Evolutionary conservation across 2,329 filamentous ascomycete genomes (phyloP), one percentile per base, ranked within the genome.

Genomic region (Chaetomiaceae sp.): DNA sequence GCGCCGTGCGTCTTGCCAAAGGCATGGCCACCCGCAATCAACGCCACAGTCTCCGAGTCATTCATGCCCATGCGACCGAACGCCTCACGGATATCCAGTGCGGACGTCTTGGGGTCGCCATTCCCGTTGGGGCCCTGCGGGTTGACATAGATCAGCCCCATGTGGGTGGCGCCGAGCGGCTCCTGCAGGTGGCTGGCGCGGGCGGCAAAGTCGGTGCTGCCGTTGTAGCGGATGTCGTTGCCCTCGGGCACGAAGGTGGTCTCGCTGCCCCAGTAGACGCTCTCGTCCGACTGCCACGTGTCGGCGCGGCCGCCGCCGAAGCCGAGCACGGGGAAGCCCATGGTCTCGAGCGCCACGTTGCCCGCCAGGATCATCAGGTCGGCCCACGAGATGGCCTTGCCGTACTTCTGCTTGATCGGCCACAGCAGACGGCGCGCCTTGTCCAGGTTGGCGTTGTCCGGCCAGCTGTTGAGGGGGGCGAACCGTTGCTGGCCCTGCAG

Each of bases 401-500:
- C 85, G 56, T 89, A 89, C 75, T 89, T 89, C 58, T 87, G 84
- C 78, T 89, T 89, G 70, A 89, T 81, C 46, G 85, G 85, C 82
- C 84, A 88, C 34, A 89, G 71, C 46, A 89, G 77, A 53, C 85
- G 84, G 46, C 85, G 84, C 24, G 84, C 85, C 76, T 89, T 89
- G 76, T 89, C 85, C 43, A 89, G 76, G 58, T 73, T 81, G 60
- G 79, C 82, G 56, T 89, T 89, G 68, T 89, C 85, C 33, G 85
- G 85, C 85, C 85, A 89, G 71, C 80, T 81, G 76, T 88, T 88
- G 62, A 89, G 79, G 6, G 86, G 86, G 43, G 85, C 84, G 58
- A 89, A 89, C 34, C 86, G 80, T 68, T 89, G 84, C 68, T 88
- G 85, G 47, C 83, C 85, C 59, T 24, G 22, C 9, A 24, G 22